Conservation (phyloP, 2,329 filamentous ascomycete genomes). For the Thelonectria blattea region DNA sequence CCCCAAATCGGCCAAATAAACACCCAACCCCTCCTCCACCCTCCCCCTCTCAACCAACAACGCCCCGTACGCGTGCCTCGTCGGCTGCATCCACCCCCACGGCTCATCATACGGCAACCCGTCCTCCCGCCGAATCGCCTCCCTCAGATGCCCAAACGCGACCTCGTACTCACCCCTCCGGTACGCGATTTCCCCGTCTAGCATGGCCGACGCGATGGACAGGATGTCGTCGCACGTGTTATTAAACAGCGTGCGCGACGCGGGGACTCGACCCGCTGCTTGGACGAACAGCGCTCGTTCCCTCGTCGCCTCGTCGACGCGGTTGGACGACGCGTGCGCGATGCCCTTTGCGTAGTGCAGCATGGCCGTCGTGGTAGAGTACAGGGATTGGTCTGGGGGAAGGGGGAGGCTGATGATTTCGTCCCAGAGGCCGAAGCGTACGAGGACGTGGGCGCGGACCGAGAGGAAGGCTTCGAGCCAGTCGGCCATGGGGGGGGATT, state of each 20-base stretch:
- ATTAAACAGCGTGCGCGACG: slow-evolving; percentile 60
- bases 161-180: slow-evolving; percentile 62
- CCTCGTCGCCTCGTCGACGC: slow-evolving; percentile 59
- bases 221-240: slow-evolving; percentile 61
- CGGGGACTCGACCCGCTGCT: slow-evolving; percentile 59
- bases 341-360: slow-evolving; percentile 72
- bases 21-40: slow-evolving; percentile 58
- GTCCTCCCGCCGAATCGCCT: slow-evolving; percentile 65
- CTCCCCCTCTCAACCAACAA: slow-evolving; percentile 70
- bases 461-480: slow-evolving; percentile 75
- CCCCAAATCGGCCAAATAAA: slow-evolving; percentile 69
- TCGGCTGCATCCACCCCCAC: slow-evolving; percentile 81
- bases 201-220: slow-evolving; percentile 66
- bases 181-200: slow-evolving; percentile 77
- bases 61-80: slow-evolving; percentile 73
- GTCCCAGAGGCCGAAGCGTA: slow-evolving; percentile 76
- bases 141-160: slow-evolving; percentile 65
- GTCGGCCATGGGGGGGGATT: slow-evolving; percentile 77
- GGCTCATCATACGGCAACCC: slow-evolving; percentile 73
- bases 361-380: slow-evolving; percentile 73
- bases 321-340: slow-evolving; percentile 65
- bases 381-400: too few species aligned
- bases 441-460: slow-evolving; percentile 72
- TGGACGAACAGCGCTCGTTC: slow-evolving; percentile 58
- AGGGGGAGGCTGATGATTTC: too few species aligned